Percentiles rank a stretch among this genome's conserved stretches.
Evolutionary conservation across 2,329 filamentous ascomycete species (phyloP).

Genomic region (Pezicula neosporulosa): DNA sequence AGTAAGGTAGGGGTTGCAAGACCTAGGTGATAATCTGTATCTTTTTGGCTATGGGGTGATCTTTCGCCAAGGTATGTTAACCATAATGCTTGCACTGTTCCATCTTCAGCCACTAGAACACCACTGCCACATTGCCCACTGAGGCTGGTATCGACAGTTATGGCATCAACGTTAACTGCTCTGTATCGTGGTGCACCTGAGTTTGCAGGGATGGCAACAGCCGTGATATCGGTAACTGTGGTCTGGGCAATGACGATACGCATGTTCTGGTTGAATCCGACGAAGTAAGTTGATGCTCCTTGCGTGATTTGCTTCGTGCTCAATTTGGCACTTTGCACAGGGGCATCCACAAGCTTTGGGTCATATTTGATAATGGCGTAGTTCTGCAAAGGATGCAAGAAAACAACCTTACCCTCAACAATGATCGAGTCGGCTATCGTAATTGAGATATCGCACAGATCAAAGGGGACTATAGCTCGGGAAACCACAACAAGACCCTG

Average conservation of each 20-base stretch:
- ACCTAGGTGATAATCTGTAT: slow-evolving; percentile 95
- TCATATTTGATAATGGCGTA: slow-evolving; percentile 96
- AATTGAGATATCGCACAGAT: slow-evolving; percentile 92
- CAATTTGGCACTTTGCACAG: slow-evolving; percentile 84
- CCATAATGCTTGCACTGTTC: slow-evolving; percentile 93
- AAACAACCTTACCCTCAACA: slow-evolving; percentile 89
- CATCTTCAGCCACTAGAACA: slow-evolving; percentile 84
- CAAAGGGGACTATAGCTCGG: slow-evolving; percentile 89
- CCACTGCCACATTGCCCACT: slow-evolving; percentile 91
- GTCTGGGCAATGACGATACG: slow-evolving; percentile 92
- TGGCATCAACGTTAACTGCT: slow-evolving; percentile 92
- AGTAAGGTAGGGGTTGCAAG: slow-evolving; percentile 84
- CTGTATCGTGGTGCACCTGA: slow-evolving; percentile 87
- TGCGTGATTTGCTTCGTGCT: slow-evolving; percentile 82
- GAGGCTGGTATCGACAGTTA: slow-evolving; percentile 91
- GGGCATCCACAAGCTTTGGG: slow-evolving; percentile 85
- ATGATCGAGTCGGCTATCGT: slow-evolving; percentile 97
- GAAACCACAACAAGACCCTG: slow-evolving; percentile 95
- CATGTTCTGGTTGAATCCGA: slow-evolving; percentile 96
- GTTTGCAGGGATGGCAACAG: slow-evolving; percentile 93
- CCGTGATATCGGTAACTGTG: slow-evolving; percentile 93
- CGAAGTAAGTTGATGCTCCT: slow-evolving; percentile 91
- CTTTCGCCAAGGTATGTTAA: slow-evolving; percentile 94
- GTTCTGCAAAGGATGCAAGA: slow-evolving; percentile 94
- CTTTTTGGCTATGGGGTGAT: slow-evolving; percentile 71